Percentiles rank a stretch among this genome's conserved stretches.
Evolutionary conservation across 2,329 filamentous ascomycete genomes (phyloP).

Genomic region (Xylariaceae sp.): DNA sequence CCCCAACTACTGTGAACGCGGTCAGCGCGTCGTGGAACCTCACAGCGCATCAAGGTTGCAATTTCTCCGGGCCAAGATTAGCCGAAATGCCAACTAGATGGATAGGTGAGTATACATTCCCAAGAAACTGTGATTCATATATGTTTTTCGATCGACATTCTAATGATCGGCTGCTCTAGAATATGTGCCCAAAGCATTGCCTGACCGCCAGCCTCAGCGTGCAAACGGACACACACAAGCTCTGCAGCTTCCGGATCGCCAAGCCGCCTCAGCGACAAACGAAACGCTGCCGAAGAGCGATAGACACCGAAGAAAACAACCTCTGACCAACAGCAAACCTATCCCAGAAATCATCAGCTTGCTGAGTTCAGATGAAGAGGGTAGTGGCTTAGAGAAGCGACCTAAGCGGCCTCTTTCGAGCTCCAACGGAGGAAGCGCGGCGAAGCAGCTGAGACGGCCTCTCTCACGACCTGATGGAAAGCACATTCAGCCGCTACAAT

Average conservation of each 20-base stretch:
- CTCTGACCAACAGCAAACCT: background rate
- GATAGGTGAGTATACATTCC: constrained; percentile 4
- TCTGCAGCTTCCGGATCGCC: background rate
- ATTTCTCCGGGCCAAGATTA: constrained; percentile 1
- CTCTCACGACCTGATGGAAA: background rate
- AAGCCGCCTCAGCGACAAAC: background rate
- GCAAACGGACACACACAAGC: background rate
- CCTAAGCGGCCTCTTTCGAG: background rate
- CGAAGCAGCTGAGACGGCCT: background rate
- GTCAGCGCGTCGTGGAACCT: no score
- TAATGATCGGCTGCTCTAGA: background rate
- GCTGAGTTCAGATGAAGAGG: constrained; percentile 19
- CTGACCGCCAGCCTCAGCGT: background rate
- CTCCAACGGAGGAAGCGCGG: no score
- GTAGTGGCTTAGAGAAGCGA: background rate
- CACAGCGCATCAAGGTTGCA: no score
- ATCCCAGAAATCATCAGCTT: constrained; percentile 21
- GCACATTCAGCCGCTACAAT: no score
- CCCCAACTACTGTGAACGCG: no score
- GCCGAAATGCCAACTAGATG: constrained; percentile 8
- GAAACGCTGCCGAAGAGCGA: background rate
- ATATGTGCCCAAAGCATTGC: background rate
- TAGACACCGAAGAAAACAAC: constrained; percentile 12
- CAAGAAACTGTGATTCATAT: background rate
- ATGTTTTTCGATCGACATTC: background rate